Conservation (phyloP, 345 rosid genomes). For the Triadica sebifera region DNA sequence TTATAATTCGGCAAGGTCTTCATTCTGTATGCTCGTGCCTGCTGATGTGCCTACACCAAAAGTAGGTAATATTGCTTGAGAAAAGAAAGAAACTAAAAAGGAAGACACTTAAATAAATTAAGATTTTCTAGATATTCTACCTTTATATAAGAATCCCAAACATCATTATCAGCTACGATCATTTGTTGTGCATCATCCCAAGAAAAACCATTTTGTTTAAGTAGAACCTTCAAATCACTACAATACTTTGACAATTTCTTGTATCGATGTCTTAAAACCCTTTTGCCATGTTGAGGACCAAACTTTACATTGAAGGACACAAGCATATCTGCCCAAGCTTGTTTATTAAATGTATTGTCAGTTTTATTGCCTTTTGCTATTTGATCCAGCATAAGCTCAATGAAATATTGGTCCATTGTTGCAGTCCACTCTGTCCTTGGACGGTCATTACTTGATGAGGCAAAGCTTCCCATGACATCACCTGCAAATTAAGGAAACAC, state of each 20-base stretch:
- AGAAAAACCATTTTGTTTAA: slow-evolving; percentile 57
- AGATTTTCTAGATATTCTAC: slow-evolving; percentile 28
- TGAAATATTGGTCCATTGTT: slow-evolving; percentile 68
- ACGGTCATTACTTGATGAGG: slow-evolving; percentile 39
- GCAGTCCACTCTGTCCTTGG: slow-evolving; percentile 72
- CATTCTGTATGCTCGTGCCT: slow-evolving; percentile 58
- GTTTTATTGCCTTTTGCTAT: slow-evolving; percentile 66
- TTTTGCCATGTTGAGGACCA: slow-evolving; percentile 65
- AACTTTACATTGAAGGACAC: slow-evolving; percentile 62
- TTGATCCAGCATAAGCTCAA: slow-evolving; percentile 78
- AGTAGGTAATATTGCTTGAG: slow-evolving; percentile 12
- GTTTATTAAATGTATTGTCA: slow-evolving; percentile 58
- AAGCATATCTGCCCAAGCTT: slow-evolving; percentile 86
- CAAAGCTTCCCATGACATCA: slow-evolving; percentile 37
- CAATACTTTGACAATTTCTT: slow-evolving; percentile 71
- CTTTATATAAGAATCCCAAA: slow-evolving; percentile 78
- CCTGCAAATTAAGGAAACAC: slow-evolving; percentile 38
- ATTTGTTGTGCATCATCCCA: slow-evolving; percentile 66
- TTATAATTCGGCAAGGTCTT: slow-evolving; percentile 65
- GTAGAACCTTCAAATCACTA: slow-evolving; percentile 47
- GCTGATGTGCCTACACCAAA: slow-evolving; percentile 53
- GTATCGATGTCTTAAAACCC: slow-evolving; percentile 73
- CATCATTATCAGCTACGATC: slow-evolving; percentile 54
- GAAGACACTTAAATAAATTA: neutral
- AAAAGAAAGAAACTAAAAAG: slow-evolving; percentile 4